These are phyloP conservation scores for Populus deltoides DNA, from an alignment of 345 rosid species.

Conservation along the genomic window DNA sequence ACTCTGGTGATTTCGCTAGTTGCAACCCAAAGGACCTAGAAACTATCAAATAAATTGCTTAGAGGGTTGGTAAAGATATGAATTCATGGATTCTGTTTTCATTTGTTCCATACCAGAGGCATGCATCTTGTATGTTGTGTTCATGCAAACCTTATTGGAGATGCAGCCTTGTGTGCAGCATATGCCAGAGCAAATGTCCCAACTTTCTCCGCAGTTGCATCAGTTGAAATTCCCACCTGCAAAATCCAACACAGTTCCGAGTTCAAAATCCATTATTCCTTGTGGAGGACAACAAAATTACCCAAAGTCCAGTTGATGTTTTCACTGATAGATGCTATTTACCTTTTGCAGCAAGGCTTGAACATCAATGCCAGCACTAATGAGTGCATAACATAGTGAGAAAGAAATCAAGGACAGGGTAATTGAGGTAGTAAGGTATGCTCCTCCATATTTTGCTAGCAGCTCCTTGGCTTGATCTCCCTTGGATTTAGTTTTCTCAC, in stretches of 20 bases:
- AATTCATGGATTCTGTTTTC: background rate
- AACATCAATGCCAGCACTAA: slow-evolving; percentile 71
- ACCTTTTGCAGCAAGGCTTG: slow-evolving; percentile 75
- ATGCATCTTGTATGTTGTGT: background rate
- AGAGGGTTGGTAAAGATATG: background rate
- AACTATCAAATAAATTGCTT: background rate
- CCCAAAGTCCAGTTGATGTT: background rate
- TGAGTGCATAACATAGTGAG: slow-evolving; percentile 65
- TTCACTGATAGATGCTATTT: background rate
- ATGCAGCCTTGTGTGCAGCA: slow-evolving; percentile 96
- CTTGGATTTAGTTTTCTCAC: slow-evolving; percentile 51
- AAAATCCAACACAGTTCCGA: slow-evolving; percentile 5
- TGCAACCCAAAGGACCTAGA: background rate
- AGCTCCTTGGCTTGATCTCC: slow-evolving; percentile 82
- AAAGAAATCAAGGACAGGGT: slow-evolving; percentile 84
- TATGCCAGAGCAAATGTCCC: slow-evolving; percentile 86
- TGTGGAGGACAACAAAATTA: background rate
- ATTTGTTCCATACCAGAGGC: background rate
- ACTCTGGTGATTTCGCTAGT: background rate
- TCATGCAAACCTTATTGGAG: slow-evolving; percentile 60
- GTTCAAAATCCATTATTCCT: background rate
- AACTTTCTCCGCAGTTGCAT: slow-evolving; percentile 74
- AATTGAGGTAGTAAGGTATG: slow-evolving; percentile 86
- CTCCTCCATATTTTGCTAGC: slow-evolving; percentile 79
- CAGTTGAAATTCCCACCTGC: slow-evolving; percentile 71